Conservation (phyloP, 2,329 filamentous ascomycete genomes). For the Calonectria hawksworthii region DNA sequence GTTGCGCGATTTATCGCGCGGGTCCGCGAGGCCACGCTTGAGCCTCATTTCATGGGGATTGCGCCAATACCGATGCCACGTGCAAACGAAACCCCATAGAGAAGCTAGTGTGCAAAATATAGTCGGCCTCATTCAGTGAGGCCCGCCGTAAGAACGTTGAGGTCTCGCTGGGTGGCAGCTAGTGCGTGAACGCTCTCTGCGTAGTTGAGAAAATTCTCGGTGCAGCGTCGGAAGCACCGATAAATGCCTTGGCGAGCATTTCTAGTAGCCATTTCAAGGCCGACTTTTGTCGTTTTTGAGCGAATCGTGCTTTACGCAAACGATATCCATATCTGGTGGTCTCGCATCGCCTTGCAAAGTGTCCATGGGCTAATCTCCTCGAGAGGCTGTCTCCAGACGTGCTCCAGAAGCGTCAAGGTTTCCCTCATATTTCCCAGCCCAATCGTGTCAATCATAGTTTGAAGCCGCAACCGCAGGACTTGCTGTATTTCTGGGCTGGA, state of each 20-base stretch:
- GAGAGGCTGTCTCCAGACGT: conserved; percentile 55
- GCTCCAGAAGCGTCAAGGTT: conserved; percentile 57
- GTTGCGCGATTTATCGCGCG: conserved; percentile 1
- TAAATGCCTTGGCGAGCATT: background rate
- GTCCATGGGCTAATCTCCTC: conserved; percentile 57
- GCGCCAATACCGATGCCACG: background rate
- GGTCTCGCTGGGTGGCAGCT: background rate
- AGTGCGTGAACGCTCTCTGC: background rate
- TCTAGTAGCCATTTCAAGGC: background rate
- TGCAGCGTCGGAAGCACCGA: background rate
- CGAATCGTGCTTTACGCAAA: conserved; percentile 54
- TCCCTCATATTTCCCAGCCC: conserved; percentile 62
- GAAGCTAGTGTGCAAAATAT: background rate
- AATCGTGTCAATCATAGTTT: conserved; percentile 53
- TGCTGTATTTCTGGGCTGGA: conserved; percentile 52
- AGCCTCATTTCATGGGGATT: background rate
- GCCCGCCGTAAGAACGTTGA: background rate
- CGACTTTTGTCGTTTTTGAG: background rate
- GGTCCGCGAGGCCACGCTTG: background rate
- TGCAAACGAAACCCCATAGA: too few relatives aligned
- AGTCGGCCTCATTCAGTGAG: background rate
- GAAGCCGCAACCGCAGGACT: conserved; percentile 51
- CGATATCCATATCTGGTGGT: conserved; percentile 63
- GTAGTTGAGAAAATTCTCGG: background rate
- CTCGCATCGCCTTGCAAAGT: conserved; percentile 60